phyloP scores from a whole-genome alignment of 257 asterid species.

The Rhazya stricta region DNA sequence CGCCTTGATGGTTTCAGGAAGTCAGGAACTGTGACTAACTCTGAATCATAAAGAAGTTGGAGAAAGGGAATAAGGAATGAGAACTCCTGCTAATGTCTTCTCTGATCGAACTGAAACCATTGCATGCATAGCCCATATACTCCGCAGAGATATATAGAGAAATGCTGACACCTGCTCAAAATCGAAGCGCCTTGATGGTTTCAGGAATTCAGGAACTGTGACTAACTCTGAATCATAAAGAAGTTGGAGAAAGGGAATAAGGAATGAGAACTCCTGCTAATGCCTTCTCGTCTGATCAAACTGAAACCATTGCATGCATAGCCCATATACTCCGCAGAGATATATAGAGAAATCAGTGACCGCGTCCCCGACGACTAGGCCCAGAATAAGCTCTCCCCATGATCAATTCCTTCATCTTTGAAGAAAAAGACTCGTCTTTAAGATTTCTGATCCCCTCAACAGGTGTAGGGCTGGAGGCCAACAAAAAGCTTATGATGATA shows the following conservation, averaged over 20 bases:
- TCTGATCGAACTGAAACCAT: too few relatives aligned
- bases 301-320: not conserved
- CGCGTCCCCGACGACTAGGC: constrained; percentile 36
- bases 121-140: not conserved
- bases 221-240: not conserved
- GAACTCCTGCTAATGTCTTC: not conserved
- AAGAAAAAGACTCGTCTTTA: not conserved
- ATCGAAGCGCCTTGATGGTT: not conserved
- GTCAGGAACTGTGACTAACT: not conserved
- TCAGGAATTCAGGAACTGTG: not conserved
- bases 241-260: not conserved
- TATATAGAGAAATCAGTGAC: constrained; percentile 22
- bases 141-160: not conserved
- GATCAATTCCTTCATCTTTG: constrained; percentile 10
- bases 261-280: not conserved
- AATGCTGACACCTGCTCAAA: not conserved
- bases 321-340: not conserved
- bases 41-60: not conserved
- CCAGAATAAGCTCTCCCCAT: constrained; percentile 33
- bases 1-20: not conserved
- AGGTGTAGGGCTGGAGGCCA: not conserved
- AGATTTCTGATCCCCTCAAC: constrained; percentile 26
- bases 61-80: not conserved
- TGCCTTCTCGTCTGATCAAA: not conserved
- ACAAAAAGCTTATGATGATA: constrained; percentile 16